Evolutionary conservation across 192 early-diverging fungal species (phyloP).

Genomic region (Allomyces arbusculus): DNA sequence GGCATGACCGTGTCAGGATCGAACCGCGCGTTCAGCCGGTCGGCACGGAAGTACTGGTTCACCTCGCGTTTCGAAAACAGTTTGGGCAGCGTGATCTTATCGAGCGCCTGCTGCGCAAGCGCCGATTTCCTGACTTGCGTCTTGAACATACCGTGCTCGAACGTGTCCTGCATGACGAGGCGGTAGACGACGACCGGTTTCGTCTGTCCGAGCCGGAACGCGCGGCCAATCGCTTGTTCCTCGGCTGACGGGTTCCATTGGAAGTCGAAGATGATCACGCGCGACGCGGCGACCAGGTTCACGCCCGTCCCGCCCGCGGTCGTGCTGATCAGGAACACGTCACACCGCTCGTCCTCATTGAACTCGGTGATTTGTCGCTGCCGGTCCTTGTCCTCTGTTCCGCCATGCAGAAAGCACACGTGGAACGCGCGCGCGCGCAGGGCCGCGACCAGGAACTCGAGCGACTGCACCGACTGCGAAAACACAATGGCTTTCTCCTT

Average conservation of each 20-base stretch:
- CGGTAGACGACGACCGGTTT: constrained; percentile 3
- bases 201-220: constrained; percentile 3
- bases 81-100: background rate
- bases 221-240: constrained; percentile 1
- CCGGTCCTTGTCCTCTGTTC: background rate
- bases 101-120: background rate
- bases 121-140: background rate
- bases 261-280: constrained; percentile 5
- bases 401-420: background rate
- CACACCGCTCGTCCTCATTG: background rate
- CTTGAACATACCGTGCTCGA: constrained; percentile 1
- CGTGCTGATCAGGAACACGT: background rate
- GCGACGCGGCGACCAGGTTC: constrained; percentile 5
- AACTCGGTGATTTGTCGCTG: background rate
- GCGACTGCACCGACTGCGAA: background rate
- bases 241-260: constrained; percentile 4
- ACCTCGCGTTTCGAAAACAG: no score
- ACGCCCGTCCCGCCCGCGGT: constrained; percentile 7
- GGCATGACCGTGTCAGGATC: no score
- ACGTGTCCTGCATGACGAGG: constrained; percentile 1
- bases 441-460: background rate
- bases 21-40: no score
- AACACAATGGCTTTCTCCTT: background rate
- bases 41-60: no score
- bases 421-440: background rate